Evolutionary conservation across 139 green algal genomes (phyloP), one percentile per base, ranked within the genome.

Genomic region (Chlorella sp.): DNA sequence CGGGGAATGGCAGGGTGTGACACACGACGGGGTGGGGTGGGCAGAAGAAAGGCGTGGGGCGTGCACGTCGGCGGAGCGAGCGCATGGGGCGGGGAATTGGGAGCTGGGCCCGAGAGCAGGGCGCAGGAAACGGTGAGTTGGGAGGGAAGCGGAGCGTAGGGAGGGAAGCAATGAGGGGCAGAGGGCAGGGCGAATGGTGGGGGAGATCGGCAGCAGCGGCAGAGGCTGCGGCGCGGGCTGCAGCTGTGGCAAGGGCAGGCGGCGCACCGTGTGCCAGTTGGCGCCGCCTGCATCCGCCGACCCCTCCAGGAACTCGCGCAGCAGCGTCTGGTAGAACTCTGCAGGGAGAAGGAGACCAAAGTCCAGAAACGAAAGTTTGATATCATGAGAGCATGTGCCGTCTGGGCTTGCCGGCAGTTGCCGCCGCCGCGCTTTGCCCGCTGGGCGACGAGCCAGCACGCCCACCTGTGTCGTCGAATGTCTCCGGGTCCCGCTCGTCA

Each of bases 311-410:
- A 99, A 97, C 92, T 99, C 97, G 78, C 96, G 96, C 15, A 99
- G 93, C 85, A 99, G 93, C 86, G 97, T 94, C 82, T 97, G 92
- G 79, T 99, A 99, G 83, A 99, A 99, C 83, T 99, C 96, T 37
- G 48, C 53, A n/a, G 26, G 80, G 24, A 4, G 40, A 40, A 24
- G 26, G 22, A 30, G 26, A 3, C 26, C 66, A 28, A 30, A 73
- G 22, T 73, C 66, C n/a, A n/a, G n/a, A n/a, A n/a, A n/a, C n/a
- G n/a, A n/a, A 22, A 12, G 73, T 0, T 34, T 1, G 69, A 78
- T 21, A 37, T 71, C 2, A 28, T 18, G 18, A 71, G 64, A 28
- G 64, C 19, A 2, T 26, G 64, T 2, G n/a, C n/a, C n/a, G n/a
- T n/a, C n/a, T n/a, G n/a, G 24, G 19, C 68, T 12, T 76, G 68